Evolutionary conservation across 2,329 filamentous ascomycete species (phyloP).

Genomic region (Fusarium sp.): DNA sequence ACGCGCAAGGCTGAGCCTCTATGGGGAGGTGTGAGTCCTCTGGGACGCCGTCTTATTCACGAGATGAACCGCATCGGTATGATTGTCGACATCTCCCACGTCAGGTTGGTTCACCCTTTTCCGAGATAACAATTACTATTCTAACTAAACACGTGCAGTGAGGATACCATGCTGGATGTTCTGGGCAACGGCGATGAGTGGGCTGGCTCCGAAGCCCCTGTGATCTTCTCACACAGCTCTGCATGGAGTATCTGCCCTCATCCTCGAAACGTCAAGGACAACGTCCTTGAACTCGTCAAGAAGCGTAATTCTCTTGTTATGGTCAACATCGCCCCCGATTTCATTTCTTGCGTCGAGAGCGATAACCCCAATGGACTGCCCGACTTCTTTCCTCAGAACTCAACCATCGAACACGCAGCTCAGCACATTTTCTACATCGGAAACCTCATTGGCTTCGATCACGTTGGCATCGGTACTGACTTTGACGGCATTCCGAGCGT

Average conservation of each 20-base stretch:
- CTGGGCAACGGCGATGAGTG: conserved; percentile 72
- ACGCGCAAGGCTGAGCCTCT: conserved; percentile 63
- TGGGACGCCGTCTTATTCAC: conserved; percentile 74
- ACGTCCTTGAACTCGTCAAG: conserved; percentile 82
- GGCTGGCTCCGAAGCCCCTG: conserved; percentile 79
- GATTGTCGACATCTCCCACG: conserved; percentile 90
- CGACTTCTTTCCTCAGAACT: conserved; percentile 72
- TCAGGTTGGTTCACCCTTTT: conserved; percentile 48
- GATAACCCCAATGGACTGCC: conserved; percentile 73
- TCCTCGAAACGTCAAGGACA: conserved; percentile 89
- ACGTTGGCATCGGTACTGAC: conserved; percentile 90
- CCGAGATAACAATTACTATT: too few relatives aligned
- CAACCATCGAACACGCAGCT: conserved; percentile 80
- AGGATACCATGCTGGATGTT: conserved; percentile 87
- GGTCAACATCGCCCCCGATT: conserved; percentile 88
- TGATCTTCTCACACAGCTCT: conserved; percentile 91
- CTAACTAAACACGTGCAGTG: conserved; percentile 51
- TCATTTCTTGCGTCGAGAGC: conserved; percentile 78
- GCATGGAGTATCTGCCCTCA: conserved; percentile 85
- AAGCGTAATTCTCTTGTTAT: conserved; percentile 81
- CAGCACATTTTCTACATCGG: conserved; percentile 87
- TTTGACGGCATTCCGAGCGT: conserved; percentile 80
- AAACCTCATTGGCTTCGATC: conserved; percentile 82
- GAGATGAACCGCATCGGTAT: conserved; percentile 97
- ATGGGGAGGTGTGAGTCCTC: conserved; percentile 78